These are phyloP conservation scores for Uronychia binucleata DNA, from an alignment of 73 alveolate genomes.

Conservation along the genomic window DNA sequence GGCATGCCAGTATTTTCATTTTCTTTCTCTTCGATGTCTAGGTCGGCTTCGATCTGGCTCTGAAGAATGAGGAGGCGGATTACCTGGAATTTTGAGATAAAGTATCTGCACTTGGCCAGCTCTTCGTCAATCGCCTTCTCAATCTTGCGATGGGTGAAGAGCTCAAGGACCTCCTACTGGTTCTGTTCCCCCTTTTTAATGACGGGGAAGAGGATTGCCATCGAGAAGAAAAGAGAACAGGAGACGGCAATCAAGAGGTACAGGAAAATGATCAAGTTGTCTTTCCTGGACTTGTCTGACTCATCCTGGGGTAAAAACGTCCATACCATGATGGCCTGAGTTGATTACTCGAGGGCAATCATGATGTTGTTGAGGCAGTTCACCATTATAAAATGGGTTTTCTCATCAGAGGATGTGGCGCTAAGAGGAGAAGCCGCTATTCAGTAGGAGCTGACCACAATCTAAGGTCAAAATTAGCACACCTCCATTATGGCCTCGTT, in stretches of 20 bases:
- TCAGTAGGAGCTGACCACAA: conserved; percentile 28
- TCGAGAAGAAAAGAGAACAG: conserved; percentile 13
- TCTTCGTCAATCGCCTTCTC: conserved; percentile 41
- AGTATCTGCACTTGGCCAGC: conserved; percentile 35
- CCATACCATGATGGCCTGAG: conserved; percentile 36
- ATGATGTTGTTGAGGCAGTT: conserved; percentile 39
- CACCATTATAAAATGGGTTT: conserved; percentile 4
- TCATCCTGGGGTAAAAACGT: no score
- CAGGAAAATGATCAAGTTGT: conserved; percentile 18
- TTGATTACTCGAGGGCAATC: conserved; percentile 37
- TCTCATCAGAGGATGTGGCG: neutral
- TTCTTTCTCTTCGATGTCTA: conserved; percentile 17
- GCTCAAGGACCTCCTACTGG: conserved; percentile 38
- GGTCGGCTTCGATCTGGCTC: conserved; percentile 12
- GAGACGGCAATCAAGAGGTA: conserved; percentile 30
- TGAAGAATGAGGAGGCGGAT: neutral
- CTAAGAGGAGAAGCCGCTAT: conserved; percentile 10
- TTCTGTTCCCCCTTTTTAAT: conserved; percentile 30
- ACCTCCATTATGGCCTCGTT: conserved; percentile 33
- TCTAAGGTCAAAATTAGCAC: neutral
- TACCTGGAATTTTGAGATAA: conserved; percentile 27
- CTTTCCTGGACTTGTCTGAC: conserved; percentile 29
- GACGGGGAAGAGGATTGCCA: conserved; percentile 31
- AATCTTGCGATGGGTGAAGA: conserved; percentile 36
- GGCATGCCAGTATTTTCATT: conserved; percentile 1